Evolutionary conservation across 2,329 filamentous ascomycete genomes (phyloP).

Genomic region (Rhynchosporium secalis): DNA sequence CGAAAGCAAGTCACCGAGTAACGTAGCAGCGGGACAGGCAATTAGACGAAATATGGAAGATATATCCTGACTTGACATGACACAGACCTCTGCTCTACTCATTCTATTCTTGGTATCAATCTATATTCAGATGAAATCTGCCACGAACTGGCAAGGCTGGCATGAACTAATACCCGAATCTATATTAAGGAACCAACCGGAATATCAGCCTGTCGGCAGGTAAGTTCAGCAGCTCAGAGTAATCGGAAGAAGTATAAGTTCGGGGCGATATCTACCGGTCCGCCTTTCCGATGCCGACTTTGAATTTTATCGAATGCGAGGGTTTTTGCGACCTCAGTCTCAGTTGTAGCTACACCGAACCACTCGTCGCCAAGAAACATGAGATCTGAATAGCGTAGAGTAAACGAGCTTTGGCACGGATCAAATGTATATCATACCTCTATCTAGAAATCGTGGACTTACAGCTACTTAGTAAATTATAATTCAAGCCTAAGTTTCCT

Average conservation of each 20-base stretch:
- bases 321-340: background rate
- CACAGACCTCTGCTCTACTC: background rate
- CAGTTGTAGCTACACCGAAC: background rate
- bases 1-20: slow-evolving; percentile 1
- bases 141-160: slow-evolving; percentile 4
- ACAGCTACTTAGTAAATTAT: no score
- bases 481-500: no score
- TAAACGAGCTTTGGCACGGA: background rate
- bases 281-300: slow-evolving; percentile 2
- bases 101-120: slow-evolving; percentile 25
- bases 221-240: background rate
- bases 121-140: slow-evolving; percentile 14
- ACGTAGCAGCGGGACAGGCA: background rate
- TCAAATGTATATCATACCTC: background rate
- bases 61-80: slow-evolving; percentile 1
- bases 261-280: slow-evolving; percentile 9
- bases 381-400: no score
- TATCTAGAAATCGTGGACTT: background rate
- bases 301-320: no score
- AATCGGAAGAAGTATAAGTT: background rate
- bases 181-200: slow-evolving; percentile 19
- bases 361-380: background rate
- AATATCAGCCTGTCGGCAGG: background rate
- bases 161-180: slow-evolving; percentile 14
- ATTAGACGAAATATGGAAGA: background rate